Evolutionary conservation across 2,329 filamentous ascomycete species (phyloP).

Genomic region (Ceratocystis cacaofunesta): DNA sequence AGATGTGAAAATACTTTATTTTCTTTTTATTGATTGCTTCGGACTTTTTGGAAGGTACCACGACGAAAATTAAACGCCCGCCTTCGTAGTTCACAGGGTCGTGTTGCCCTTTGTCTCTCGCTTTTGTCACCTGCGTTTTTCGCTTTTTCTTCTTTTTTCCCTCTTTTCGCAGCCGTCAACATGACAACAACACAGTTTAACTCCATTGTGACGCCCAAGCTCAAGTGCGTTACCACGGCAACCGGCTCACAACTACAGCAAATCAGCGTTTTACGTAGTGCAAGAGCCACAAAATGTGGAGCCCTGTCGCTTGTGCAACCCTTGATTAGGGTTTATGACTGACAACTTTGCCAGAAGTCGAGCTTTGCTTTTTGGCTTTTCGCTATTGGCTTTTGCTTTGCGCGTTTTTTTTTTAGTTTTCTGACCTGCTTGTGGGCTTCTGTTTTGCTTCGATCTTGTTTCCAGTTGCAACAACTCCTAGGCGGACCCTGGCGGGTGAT

Average conservation of each 20-base stretch:
- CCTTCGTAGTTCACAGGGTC: not conserved
- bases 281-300: not conserved
- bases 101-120: not conserved
- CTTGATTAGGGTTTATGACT: not conserved
- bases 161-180: not conserved
- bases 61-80: not conserved
- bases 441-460: no score
- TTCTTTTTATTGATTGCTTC: not conserved
- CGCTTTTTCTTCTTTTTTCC: not conserved
- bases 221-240: not conserved
- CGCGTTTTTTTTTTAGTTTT: no score
- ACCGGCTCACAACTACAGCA: not conserved
- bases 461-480: no score
- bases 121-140: not conserved
- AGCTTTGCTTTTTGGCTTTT: no score
- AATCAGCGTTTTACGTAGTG: not conserved
- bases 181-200: conserved; percentile 4
- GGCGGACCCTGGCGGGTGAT: no score
- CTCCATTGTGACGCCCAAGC: conserved; percentile 5
- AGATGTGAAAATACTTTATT: not conserved
- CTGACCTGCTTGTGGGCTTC: no score
- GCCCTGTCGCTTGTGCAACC: not conserved
- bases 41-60: not conserved
- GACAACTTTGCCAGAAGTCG: no score
- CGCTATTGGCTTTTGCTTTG: no score